phyloP scores from a whole-genome alignment of 805 yeast species.

The Cyberlindnera lachancei region DNA sequence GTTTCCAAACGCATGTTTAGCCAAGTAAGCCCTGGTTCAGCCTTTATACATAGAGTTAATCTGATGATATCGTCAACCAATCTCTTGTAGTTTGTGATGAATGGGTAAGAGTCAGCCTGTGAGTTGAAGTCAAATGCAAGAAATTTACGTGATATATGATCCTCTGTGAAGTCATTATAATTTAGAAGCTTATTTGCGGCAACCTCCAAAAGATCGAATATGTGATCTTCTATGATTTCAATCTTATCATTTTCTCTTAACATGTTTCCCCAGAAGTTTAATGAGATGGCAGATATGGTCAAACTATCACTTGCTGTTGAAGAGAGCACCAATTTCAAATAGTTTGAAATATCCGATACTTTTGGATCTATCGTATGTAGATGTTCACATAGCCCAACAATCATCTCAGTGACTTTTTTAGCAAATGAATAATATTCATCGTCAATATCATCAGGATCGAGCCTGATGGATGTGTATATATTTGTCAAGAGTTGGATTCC shows the following conservation, averaged over 20 bases:
- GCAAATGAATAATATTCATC: conserved; percentile 74
- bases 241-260: conserved; percentile 66
- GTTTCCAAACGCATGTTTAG: conserved; percentile 61
- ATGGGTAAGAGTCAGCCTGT: conserved; percentile 67
- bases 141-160: conserved; percentile 54
- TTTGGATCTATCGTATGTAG: conserved; percentile 43
- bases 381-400: conserved; percentile 78
- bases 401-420: conserved; percentile 90
- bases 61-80: conserved; percentile 88
- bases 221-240: conserved; percentile 41
- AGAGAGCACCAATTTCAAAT: conserved; percentile 65
- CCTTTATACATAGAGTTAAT: conserved; percentile 76
- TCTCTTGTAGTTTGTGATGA: conserved; percentile 71
- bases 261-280: conserved; percentile 92
- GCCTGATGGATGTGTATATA: conserved; percentile 46
- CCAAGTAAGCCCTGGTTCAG: conserved; percentile 79
- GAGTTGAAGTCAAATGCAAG: conserved; percentile 87
- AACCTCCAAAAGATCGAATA: conserved; percentile 65
- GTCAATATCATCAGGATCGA: conserved; percentile 66
- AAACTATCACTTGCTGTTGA: conserved; percentile 82
- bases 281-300: conserved; percentile 81
- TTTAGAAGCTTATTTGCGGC: conserved; percentile 74
- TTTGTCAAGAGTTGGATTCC: conserved; percentile 65
- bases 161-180: conserved; percentile 62
- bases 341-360: conserved; percentile 55